phyloP scores from a whole-genome alignment of 2,329 filamentous ascomycete genomes.

The Cordyceps sp. region DNA sequence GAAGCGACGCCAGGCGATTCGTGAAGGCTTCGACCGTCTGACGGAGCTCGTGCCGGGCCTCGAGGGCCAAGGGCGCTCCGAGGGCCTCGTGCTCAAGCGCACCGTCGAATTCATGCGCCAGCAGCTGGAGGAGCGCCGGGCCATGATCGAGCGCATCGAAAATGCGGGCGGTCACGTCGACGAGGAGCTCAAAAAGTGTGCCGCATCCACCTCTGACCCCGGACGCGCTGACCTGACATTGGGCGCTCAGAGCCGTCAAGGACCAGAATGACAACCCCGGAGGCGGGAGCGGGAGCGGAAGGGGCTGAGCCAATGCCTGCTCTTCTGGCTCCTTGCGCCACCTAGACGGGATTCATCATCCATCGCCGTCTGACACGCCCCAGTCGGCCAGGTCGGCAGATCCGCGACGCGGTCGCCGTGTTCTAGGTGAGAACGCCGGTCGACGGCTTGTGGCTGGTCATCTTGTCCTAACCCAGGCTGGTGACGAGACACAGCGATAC shows the following conservation, averaged over 20 bases:
- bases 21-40: slow-evolving; percentile 69
- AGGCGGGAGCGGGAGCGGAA: not conserved
- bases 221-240: too few relatives aligned
- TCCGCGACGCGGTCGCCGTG: too few relatives aligned
- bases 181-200: slow-evolving; percentile 24
- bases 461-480: too few relatives aligned
- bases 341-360: too few relatives aligned
- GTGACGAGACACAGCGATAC: too few relatives aligned
- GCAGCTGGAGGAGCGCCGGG: slow-evolving; percentile 39
- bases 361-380: too few relatives aligned
- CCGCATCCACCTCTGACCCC: not conserved
- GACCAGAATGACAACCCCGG: not conserved
- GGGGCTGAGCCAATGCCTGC: not conserved
- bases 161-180: slow-evolving; percentile 39
- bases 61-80: slow-evolving; percentile 68
- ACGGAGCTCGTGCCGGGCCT: slow-evolving; percentile 68
- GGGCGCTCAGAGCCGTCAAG: too few relatives aligned
- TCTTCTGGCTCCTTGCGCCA: not conserved
- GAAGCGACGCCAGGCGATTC: slow-evolving; percentile 44
- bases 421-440: too few relatives aligned
- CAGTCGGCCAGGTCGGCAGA: too few relatives aligned
- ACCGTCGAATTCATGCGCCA: slow-evolving; percentile 50
- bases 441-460: too few relatives aligned
- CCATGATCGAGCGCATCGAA: slow-evolving; percentile 41
- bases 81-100: slow-evolving; percentile 64